Conservation (phyloP, 805 yeast species). For the Zygosaccharomyces bailii region DNA sequence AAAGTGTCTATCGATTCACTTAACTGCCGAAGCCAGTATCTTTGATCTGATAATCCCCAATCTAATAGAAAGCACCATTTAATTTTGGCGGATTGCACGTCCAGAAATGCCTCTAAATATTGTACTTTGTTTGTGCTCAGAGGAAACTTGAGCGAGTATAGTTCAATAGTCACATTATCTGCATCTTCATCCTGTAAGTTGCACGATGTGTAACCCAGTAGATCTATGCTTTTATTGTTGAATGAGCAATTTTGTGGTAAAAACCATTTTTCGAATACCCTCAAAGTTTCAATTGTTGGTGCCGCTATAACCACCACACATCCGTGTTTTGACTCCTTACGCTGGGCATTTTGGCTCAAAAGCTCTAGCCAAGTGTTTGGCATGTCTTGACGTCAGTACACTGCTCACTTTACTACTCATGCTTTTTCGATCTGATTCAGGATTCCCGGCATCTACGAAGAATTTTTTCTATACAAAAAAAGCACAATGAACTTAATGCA, state of each 20-base stretch:
- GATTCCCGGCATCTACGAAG: background rate
- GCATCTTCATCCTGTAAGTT: background rate
- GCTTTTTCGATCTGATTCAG: background rate
- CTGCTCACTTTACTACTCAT: background rate
- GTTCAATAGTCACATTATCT: background rate
- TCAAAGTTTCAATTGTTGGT: conserved; percentile 10
- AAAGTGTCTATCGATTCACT: conserved; percentile 6
- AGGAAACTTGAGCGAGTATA: conserved; percentile 10
- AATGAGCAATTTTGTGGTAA: conserved; percentile 9
- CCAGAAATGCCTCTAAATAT: conserved; percentile 8
- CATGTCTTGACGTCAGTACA: background rate
- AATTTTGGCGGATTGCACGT: conserved; percentile 1
- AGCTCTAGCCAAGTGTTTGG: conserved; percentile 7
- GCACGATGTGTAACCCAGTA: conserved; percentile 6
- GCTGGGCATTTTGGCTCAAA: background rate
- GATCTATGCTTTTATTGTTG: conserved; percentile 7
- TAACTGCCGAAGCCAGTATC: conserved; percentile 22
- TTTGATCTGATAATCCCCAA: conserved; percentile 24
- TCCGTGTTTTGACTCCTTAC: background rate
- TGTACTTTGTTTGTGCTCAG: background rate
- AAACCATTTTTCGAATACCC: conserved; percentile 11
- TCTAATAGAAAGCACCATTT: conserved; percentile 22
- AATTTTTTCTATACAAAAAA: background rate
- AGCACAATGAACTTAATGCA: background rate
- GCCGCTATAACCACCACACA: conserved; percentile 8